Percentiles rank a stretch among this genome's conserved stretches.
Evolutionary conservation across 805 yeast genomes (phyloP).

Genomic region (Maudiozyma saulgeensis): DNA sequence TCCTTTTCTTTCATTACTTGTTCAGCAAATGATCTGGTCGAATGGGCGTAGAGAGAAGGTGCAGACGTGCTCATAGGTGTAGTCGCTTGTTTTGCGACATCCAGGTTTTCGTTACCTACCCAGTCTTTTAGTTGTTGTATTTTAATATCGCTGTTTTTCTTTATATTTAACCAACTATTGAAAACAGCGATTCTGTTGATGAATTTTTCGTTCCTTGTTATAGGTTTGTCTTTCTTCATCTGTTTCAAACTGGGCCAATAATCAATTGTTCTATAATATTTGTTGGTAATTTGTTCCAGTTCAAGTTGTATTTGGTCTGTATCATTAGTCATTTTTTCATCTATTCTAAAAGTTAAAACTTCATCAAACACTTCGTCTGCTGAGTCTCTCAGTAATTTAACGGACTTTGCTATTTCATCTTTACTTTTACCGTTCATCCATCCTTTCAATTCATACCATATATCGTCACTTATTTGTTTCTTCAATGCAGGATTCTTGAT

Average conservation of each 20-base stretch:
- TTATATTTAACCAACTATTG: conserved; percentile 73
- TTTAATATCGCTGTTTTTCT: conserved; percentile 57
- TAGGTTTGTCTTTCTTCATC: conserved; percentile 71
- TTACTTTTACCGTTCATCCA: conserved; percentile 71
- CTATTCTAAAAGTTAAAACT: conserved; percentile 52
- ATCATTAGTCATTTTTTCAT: conserved; percentile 30
- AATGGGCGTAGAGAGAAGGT: conserved; percentile 28
- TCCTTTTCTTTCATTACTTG: conserved; percentile 72
- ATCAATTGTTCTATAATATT: conserved; percentile 57
- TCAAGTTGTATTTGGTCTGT: conserved; percentile 36
- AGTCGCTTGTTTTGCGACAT: conserved; percentile 36
- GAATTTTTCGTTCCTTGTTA: conserved; percentile 55
- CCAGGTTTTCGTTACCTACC: conserved; percentile 79
- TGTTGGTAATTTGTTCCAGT: conserved; percentile 48
- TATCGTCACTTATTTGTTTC: conserved; percentile 30
- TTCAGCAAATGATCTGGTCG: conserved; percentile 68
- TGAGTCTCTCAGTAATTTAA: conserved; percentile 57
- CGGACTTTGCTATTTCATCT: conserved; percentile 64
- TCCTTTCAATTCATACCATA: conserved; percentile 85
- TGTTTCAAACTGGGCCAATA: conserved; percentile 74
- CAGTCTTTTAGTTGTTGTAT: conserved; percentile 53
- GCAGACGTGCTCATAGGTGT: conserved; percentile 25
- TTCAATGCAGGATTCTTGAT: conserved; percentile 22
- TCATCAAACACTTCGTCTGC: conserved; percentile 68
- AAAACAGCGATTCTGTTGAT: conserved; percentile 60